These are phyloP conservation scores for Cladosporium oxysporum DNA, from an alignment of 2,329 filamentous ascomycete species.

Conservation along the genomic window DNA sequence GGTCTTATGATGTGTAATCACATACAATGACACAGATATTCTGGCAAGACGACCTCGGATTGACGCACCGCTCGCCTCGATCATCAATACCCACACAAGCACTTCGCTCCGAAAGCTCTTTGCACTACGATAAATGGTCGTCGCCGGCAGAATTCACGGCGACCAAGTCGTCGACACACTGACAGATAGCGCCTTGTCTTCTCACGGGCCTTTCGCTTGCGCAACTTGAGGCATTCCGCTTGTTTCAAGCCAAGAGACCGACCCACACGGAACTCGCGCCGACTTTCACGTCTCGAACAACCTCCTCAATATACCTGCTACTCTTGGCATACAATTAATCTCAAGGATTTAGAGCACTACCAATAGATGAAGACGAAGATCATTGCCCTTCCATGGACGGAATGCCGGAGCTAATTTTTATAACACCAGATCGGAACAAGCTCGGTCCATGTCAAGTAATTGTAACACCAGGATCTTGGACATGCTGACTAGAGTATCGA, in stretches of 20 bases:
- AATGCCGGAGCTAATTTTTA: not conserved
- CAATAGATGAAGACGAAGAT: conserved; percentile 7
- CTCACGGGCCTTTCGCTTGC: conserved; percentile 6
- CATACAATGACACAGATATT: not conserved
- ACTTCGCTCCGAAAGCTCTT: conserved; percentile 2
- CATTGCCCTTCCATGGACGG: conserved; percentile 6
- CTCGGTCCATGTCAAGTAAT: not conserved
- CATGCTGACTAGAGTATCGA: not conserved
- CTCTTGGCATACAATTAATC: conserved; percentile 8
- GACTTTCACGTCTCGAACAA: conserved; percentile 15
- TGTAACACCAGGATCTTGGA: not conserved
- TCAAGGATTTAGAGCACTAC: conserved; percentile 8
- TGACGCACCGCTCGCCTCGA: not conserved
- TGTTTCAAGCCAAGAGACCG: conserved; percentile 12
- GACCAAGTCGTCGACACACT: not conserved
- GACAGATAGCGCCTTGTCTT: not conserved
- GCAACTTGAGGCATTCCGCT: not conserved
- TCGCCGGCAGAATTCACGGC: not conserved
- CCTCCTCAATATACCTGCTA: conserved; percentile 17
- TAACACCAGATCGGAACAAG: not conserved
- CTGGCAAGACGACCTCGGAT: not conserved
- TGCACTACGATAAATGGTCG: not conserved
- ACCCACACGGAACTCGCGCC: conserved; percentile 8
- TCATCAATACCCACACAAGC: not conserved
- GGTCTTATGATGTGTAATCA: not conserved